Base-by-base conservation (phyloP, 306 rosid genomes). In the Cercis canadensis region DNA sequence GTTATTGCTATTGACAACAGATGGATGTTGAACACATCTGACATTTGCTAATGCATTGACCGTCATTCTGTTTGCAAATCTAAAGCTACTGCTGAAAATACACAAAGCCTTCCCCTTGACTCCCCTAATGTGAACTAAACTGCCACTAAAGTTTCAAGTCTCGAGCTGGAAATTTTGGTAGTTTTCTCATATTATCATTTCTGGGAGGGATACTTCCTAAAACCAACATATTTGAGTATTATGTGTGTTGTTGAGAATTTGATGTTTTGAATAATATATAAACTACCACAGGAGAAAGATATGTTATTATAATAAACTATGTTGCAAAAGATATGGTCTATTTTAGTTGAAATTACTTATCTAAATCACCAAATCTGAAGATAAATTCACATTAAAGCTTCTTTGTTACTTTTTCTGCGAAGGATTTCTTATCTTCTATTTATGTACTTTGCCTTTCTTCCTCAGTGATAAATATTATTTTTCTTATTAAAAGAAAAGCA, bases 131-230 rank as follows among this genome's bases (percentile, higher is more conserved):
- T 16, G 34, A 43, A 66, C 53, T 49, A 6, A 50, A 18, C 19
- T 6, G 32, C 13, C 34, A 31, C 13, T 13, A 10, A 37, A 37
- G 10, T 37, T 37, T 37, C 10, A 5, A 2, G 10, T 37, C 10
- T 8, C 4, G 3, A 37, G 43, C 3, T 24, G 15, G 17, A 2
- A 5, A n/a, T 50, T n/a, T 65, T 34, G 18, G 4, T 16, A 34
- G n/a, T 34, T 66, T 51, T 19, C 60, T 6, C 16, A 11, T 50
- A 18, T 66, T 66, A 8, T 50, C 59, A 6, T 34, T 65, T 49
- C 4, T 8, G 58, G 13, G 49, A 50, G 49, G 3, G 17, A 13
- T 21, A 32, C 13, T 34, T 47, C 19, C 53, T 47, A 4, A 7
- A 47, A 47, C 17, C 19, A 47, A n/a, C 8, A 4, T 47, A 4